phyloP scores from a whole-genome alignment of 1,284 basidiomycete genomes.

The Peniophora sp. region DNA sequence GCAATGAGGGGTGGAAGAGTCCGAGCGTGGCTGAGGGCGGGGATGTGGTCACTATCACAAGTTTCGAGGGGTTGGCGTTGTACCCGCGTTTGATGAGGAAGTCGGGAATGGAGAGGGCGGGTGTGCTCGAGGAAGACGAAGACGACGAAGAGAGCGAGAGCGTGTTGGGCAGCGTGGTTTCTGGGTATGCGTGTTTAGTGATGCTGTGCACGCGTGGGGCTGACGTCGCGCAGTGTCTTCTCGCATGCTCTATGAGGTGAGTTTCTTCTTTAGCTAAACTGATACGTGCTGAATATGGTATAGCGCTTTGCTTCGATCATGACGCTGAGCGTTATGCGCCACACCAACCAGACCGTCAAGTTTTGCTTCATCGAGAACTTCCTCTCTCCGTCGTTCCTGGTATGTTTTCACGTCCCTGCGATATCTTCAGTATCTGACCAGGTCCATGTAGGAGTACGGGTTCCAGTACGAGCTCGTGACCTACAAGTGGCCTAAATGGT shows the following conservation, averaged over 20 bases:
- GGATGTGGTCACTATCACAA: slow-evolving; percentile 70
- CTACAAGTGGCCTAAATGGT: slow-evolving; percentile 98
- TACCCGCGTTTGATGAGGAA: slow-evolving; percentile 73
- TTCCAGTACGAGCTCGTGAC: slow-evolving; percentile 97
- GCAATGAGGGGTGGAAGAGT: slow-evolving; percentile 80
- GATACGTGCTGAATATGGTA: slow-evolving; percentile 9
- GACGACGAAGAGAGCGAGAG: slow-evolving; percentile 24
- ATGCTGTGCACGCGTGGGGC: neutral
- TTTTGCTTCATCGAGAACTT: slow-evolving; percentile 99
- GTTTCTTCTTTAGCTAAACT: neutral
- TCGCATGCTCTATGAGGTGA: slow-evolving; percentile 89
- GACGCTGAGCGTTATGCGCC: slow-evolving; percentile 91
- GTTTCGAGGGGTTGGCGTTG: slow-evolving; percentile 83
- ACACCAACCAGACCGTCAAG: slow-evolving; percentile 91
- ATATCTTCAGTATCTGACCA: too few relatives aligned
- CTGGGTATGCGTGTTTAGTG: slow-evolving; percentile 32
- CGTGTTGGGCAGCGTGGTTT: slow-evolving; percentile 37
- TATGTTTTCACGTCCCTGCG: slow-evolving; percentile 28
- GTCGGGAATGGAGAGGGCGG: slow-evolving; percentile 72
- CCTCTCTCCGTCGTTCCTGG: slow-evolving; percentile 94
- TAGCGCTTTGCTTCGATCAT: slow-evolving; percentile 97
- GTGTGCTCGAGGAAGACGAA: slow-evolving; percentile 60
- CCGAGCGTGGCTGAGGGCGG: slow-evolving; percentile 58
- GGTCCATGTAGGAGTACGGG: slow-evolving; percentile 81
- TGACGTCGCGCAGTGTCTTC: slow-evolving; percentile 97